Conservation (phyloP, 306 rosid genomes). For the Cercis canadensis region DNA sequence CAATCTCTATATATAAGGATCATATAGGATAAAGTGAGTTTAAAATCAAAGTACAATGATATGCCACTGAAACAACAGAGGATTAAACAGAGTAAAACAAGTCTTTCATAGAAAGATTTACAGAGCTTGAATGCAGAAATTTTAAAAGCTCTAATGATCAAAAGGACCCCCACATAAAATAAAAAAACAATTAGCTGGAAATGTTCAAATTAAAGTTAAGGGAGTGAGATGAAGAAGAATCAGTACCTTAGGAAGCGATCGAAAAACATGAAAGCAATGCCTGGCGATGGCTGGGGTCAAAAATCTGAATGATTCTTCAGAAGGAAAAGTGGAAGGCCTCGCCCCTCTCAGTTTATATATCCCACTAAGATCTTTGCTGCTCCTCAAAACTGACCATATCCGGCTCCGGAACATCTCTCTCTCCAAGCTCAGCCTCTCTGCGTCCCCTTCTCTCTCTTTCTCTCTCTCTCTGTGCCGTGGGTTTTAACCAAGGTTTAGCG, state of each 20-base stretch:
- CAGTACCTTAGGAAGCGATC: constrained; percentile 40
- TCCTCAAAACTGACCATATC: constrained; percentile 26
- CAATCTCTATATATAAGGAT: not conserved
- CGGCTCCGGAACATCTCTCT: constrained; percentile 41
- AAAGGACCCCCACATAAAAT: not conserved
- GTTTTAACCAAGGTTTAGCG: constrained; percentile 35
- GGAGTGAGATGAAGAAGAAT: not conserved
- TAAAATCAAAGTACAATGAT: not conserved
- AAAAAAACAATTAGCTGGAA: not conserved
- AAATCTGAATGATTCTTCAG: constrained; percentile 23
- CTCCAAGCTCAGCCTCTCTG: not conserved
- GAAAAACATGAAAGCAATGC: constrained; percentile 33
- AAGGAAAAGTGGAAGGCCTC: constrained; percentile 2
- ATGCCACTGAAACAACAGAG: not conserved
- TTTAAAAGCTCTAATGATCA: not conserved
- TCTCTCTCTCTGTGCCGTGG: not conserved
- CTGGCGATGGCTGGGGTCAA: constrained; percentile 23
- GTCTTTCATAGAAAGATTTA: too few species aligned
- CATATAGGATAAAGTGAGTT: not conserved
- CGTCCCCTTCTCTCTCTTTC: not conserved
- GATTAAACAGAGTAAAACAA: not conserved
- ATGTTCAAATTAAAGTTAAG: not conserved
- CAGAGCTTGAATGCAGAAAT: not conserved
- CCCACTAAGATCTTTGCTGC: constrained; percentile 30
- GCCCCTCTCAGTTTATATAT: constrained; percentile 25